Evolutionary conservation across 202 grass and related monocot species (phyloP).

Genomic region (Saccharum hybrid): DNA sequence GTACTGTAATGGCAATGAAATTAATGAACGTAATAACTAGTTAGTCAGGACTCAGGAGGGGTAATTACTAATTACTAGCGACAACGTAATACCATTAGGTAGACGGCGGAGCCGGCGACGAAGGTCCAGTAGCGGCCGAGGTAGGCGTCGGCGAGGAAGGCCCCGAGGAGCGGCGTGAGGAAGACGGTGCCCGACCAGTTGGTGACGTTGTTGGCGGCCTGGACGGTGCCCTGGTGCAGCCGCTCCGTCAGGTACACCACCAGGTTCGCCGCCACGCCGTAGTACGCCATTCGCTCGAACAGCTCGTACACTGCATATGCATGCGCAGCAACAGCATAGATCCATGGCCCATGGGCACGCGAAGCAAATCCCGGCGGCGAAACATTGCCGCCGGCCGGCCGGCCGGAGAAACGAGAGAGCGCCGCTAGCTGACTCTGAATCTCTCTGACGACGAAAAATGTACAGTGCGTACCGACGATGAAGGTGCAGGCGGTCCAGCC

Average conservation of each 20-base stretch:
- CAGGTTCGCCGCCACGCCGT: constrained; percentile 75
- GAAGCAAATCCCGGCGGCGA: background rate
- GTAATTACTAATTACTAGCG: background rate
- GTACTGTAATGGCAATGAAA: background rate
- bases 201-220: constrained; percentile 79
- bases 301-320: constrained; percentile 69
- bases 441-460: background rate
- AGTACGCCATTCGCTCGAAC: constrained; percentile 89
- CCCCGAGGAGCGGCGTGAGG: constrained; percentile 73
- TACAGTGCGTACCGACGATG: constrained; percentile 50
- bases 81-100: constrained; percentile 47
- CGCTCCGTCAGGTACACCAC: constrained; percentile 65
- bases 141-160: constrained; percentile 73
- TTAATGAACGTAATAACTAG: background rate
- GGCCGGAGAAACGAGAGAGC: background rate
- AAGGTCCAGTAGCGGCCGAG: constrained; percentile 90
- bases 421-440: background rate
- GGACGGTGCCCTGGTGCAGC: constrained; percentile 76
- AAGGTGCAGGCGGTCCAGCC: constrained; percentile 81
- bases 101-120: constrained; percentile 66
- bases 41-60: too few relatives aligned
- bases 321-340: background rate
- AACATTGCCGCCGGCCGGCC: background rate
- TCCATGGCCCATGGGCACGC: background rate
- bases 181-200: constrained; percentile 88